These are phyloP conservation scores for Grifola frondosa DNA, from an alignment of 1,284 basidiomycete species.

Conservation along the genomic window DNA sequence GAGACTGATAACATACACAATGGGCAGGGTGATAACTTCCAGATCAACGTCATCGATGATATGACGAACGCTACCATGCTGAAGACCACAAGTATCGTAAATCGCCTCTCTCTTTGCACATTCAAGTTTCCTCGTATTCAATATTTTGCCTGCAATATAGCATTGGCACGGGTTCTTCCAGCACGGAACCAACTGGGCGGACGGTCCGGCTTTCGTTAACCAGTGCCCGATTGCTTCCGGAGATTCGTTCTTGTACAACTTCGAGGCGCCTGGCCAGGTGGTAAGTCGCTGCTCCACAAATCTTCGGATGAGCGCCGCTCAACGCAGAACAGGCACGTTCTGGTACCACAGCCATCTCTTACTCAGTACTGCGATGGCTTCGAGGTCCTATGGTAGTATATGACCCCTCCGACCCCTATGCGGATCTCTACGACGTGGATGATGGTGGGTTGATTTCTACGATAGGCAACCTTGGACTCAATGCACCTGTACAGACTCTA, in stretches of 20 bases:
- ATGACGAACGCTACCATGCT: conserved; percentile 33
- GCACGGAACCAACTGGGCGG: conserved; percentile 30
- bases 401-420: conserved; percentile 39
- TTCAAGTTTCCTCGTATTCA: neutral
- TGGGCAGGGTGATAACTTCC: conserved; percentile 23
- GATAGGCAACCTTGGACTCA: neutral
- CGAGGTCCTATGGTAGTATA: conserved; percentile 38
- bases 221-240: conserved; percentile 51
- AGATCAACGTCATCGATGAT: conserved; percentile 34
- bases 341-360: conserved; percentile 23
- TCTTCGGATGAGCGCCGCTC: neutral
- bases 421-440: conserved; percentile 35
- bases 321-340: conserved; percentile 15
- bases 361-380: conserved; percentile 34
- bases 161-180: conserved; percentile 38
- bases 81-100: conserved; percentile 34
- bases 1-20: neutral
- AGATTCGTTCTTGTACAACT: conserved; percentile 41
- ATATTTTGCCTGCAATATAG: conserved; percentile 13
- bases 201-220: conserved; percentile 35
- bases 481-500: conserved; percentile 7
- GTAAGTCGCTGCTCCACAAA: too few species aligned
- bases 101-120: conserved; percentile 8
- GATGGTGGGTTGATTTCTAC: neutral
- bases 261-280: conserved; percentile 26